Evolutionary conservation across 257 asterid species (phyloP).

Genomic region (Salvia miltiorrhiza): DNA sequence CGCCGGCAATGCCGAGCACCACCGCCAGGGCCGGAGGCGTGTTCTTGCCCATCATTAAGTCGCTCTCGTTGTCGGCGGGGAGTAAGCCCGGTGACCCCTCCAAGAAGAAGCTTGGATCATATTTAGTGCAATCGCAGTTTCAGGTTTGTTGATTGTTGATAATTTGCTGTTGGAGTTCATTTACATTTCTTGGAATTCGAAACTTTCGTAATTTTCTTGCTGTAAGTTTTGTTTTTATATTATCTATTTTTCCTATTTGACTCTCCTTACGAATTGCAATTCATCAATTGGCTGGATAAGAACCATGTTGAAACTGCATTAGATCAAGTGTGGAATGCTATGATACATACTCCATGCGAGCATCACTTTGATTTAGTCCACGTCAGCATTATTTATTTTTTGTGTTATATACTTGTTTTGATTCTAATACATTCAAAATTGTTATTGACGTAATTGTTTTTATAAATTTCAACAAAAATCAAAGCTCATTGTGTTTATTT

Average conservation of each 20-base stretch:
- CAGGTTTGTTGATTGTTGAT: conserved; percentile 52
- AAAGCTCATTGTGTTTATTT: no score
- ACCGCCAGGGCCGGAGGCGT: conserved; percentile 99
- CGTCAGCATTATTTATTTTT: no score
- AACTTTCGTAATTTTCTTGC: neutral
- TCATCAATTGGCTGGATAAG: neutral
- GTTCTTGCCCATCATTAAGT: conserved; percentile 84
- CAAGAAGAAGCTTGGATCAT: conserved; percentile 75
- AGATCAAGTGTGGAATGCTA: no score
- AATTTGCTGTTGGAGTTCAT: neutral
- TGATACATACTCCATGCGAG: no score
- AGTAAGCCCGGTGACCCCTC: conserved; percentile 80
- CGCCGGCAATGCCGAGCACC: conserved; percentile 99
- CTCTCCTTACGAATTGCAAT: neutral
- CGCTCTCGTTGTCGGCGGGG: conserved; percentile 78
- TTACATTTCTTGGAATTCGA: no score
- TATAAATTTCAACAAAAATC: no score
- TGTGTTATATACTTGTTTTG: no score
- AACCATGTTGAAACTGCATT: neutral
- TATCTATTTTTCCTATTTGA: neutral
- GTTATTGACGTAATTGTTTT: no score
- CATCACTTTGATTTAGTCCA: no score
- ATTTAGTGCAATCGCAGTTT: conserved; percentile 78
- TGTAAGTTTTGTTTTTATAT: neutral
- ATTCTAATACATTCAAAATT: no score